Evolutionary conservation across 306 rosid genomes (phyloP).

Genomic region (Styphnolobium japonicum): DNA sequence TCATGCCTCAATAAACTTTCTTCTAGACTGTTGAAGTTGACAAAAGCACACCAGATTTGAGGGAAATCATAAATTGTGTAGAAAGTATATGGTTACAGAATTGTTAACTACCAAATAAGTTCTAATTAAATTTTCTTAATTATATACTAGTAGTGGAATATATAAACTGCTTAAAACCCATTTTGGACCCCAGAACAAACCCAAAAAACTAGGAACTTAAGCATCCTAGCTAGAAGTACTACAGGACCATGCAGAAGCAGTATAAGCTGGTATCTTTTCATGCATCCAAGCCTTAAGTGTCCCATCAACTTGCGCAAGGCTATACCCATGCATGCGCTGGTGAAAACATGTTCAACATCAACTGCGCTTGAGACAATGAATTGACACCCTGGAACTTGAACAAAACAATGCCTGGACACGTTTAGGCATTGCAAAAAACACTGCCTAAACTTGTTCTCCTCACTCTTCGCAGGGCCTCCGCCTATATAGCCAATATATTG

Average conservation of each 20-base stretch:
- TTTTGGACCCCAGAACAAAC: not conserved
- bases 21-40: not conserved
- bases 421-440: too few relatives aligned
- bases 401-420: constrained; percentile 50
- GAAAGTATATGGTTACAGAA: not conserved
- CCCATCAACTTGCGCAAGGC: constrained; percentile 76
- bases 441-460: constrained; percentile 66
- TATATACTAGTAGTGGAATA: not conserved
- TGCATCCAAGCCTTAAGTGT: constrained; percentile 69
- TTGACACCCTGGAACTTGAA: constrained; percentile 67
- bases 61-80: not conserved
- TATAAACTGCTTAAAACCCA: not conserved
- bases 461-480: constrained; percentile 85
- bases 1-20: not conserved
- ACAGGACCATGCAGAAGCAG: constrained; percentile 91
- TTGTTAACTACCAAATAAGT: not conserved
- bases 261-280: constrained; percentile 83
- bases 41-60: not conserved
- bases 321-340: constrained; percentile 61
- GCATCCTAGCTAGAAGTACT: constrained; percentile 15
- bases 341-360: constrained; percentile 76
- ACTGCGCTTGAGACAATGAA: constrained; percentile 83
- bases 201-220: not conserved
- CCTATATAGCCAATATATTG: constrained; percentile 71
- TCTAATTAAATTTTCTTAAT: constrained; percentile 2